These are phyloP conservation scores for Xylariaceae sp. DNA, from an alignment of 2,329 filamentous ascomycete species.

Conservation along the genomic window DNA sequence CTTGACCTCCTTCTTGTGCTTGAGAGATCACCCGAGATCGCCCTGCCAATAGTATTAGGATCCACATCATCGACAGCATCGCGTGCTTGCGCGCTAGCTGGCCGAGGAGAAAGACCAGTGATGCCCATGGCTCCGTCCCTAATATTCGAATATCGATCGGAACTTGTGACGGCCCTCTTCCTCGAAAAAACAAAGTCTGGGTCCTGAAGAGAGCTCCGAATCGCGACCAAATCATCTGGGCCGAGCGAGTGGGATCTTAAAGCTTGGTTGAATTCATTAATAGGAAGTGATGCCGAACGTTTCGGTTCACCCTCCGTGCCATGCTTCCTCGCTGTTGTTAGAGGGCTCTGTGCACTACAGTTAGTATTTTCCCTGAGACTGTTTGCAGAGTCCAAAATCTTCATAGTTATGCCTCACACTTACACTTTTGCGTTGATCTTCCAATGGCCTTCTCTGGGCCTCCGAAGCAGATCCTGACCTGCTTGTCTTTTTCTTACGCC, in stretches of 20 bases:
- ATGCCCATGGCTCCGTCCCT: conserved; percentile 43
- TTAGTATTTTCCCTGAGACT: conserved; percentile 6
- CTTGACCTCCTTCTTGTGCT: conserved; percentile 54
- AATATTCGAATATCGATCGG: conserved; percentile 39
- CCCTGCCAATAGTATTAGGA: conserved; percentile 58
- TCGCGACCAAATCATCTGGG: conserved; percentile 52
- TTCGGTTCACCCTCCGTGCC: conserved; percentile 42
- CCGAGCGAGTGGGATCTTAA: conserved; percentile 61
- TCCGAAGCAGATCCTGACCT: conserved; percentile 32
- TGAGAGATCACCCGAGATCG: conserved; percentile 55
- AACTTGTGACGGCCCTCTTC: conserved; percentile 43
- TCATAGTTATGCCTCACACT: conserved; percentile 27
- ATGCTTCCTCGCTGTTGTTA: conserved; percentile 4
- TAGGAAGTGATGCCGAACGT: conserved; percentile 57
- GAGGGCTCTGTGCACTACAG: neutral
- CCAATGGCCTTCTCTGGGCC: conserved; percentile 26
- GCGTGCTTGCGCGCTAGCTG: conserved; percentile 58
- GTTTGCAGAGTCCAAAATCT: neutral
- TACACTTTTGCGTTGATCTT: conserved; percentile 49
- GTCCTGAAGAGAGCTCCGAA: conserved; percentile 49
- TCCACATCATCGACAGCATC: conserved; percentile 41
- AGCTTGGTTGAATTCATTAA: conserved; percentile 60
- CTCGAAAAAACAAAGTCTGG: conserved; percentile 40
- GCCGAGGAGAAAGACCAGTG: conserved; percentile 57
- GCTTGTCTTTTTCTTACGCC: conserved; percentile 48